These are phyloP conservation scores for Talaromyces islandicus DNA, from an alignment of 2,329 filamentous ascomycete species.

Conservation along the genomic window DNA sequence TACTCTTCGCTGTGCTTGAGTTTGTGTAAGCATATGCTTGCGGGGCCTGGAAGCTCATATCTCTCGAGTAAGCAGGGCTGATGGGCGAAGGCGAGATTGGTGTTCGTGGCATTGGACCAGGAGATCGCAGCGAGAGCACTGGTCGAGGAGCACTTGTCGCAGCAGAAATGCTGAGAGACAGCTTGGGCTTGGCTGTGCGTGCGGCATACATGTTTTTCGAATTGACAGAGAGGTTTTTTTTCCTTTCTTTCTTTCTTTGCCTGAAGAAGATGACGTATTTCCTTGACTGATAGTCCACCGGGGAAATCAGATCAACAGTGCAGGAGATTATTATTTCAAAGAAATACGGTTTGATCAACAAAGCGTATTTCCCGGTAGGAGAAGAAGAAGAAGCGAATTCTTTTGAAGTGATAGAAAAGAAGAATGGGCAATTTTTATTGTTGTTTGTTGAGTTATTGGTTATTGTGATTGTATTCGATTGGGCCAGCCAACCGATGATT, in stretches of 20 bases:
- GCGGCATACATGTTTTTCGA: slow-evolving; percentile 31
- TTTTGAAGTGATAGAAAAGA: slow-evolving; percentile 10
- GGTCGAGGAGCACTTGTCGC: slow-evolving; percentile 29
- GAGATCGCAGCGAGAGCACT: slow-evolving; percentile 39
- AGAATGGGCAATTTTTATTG: slow-evolving; percentile 5
- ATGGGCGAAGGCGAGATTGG: slow-evolving; percentile 39
- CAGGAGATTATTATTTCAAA: slow-evolving; percentile 1
- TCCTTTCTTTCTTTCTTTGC: slow-evolving; percentile 19
- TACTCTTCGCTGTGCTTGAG: slow-evolving; percentile 40
- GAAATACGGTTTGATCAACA: slow-evolving; percentile 30
- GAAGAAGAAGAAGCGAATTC: neutral
- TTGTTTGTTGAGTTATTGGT: neutral
- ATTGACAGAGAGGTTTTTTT: slow-evolving; percentile 12
- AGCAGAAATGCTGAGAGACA: slow-evolving; percentile 41
- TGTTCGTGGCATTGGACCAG: slow-evolving; percentile 33
- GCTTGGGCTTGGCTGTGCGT: slow-evolving; percentile 39
- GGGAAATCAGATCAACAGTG: slow-evolving; percentile 7
- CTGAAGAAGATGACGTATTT: slow-evolving; percentile 16
- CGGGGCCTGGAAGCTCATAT: slow-evolving; percentile 31
- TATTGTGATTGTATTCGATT: slow-evolving; percentile 21
- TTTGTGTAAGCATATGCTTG: slow-evolving; percentile 39
- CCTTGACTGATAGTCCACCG: slow-evolving; percentile 5
- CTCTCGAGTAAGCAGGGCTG: slow-evolving; percentile 34
- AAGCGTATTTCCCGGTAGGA: slow-evolving; percentile 18
- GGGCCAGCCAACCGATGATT: slow-evolving; percentile 38